Evolutionary conservation across 73 alveolate species (phyloP), one percentile per base, ranked within the genome.

Genomic region (Breviolum minutum): DNA sequence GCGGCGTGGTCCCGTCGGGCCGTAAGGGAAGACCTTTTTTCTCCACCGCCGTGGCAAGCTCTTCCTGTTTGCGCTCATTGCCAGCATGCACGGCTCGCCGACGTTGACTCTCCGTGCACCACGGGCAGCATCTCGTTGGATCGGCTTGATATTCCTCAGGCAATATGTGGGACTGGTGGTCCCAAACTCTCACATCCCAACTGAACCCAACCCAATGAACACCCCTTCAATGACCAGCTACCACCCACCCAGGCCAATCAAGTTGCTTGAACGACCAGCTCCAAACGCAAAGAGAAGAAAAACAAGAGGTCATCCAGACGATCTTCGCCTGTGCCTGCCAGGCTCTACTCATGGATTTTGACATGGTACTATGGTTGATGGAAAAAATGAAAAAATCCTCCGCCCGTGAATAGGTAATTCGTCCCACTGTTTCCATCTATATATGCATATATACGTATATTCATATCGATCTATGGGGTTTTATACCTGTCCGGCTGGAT

Each of bases 31-130:
- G 40, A 13, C 13, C 13, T 71, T n/a, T 63, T 63, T 10, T 14
- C 80, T 22, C 20, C 68, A 27, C 95, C 80, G 62, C 77, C 61
- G 95, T 17, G 13, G 95, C 62, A 19, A 14, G 19, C 83, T 16
- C 66, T 66, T 64, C 94, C 24, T 24, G 87, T 16, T 71, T 69
- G 77, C 97, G 87, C 77, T 54, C 97, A 63, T 90, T 90, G 40
- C 97, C 97, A 27, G 69, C 76, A 81, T 90, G 97, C 80, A 90
- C 97, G 0, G 87, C 83, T 61, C 30, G 54, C 77, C 97, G 97
- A 29, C 97, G 97, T 76, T 69, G 63, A 27, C 62, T 77, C 76
- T 90, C 97, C 20, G 97, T 90, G 87, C 97, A 90, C 97, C 97
- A 90, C 16, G 97, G 97, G 76, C 97, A 90, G 63, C 97, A 90